These are phyloP conservation scores for Pulveroboletus frians DNA, from an alignment of 768 basidiomycete species.

Conservation along the genomic window DNA sequence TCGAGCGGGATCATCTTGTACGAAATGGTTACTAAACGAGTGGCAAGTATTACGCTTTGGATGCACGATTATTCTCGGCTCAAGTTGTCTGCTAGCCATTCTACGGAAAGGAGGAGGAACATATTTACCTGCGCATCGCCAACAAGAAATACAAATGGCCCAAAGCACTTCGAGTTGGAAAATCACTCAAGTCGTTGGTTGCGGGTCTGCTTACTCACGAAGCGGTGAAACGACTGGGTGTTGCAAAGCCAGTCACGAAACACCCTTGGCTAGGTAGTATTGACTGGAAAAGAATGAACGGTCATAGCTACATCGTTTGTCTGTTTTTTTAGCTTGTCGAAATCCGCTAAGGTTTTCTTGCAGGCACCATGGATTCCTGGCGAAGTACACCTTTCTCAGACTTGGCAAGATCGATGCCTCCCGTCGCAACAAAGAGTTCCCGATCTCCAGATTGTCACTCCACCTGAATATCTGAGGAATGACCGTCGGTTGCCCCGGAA, in stretches of 20 bases:
- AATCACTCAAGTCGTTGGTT: conserved; percentile 40
- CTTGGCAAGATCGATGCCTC: conserved; percentile 37
- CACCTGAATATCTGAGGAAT: conserved; percentile 32
- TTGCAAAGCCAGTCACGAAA: conserved; percentile 29
- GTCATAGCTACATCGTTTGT: conserved; percentile 43
- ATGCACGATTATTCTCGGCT: neutral
- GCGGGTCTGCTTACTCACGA: conserved; percentile 36
- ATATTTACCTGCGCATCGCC: conserved; percentile 26
- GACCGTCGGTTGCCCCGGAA: conserved; percentile 33
- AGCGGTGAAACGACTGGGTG: conserved; percentile 37
- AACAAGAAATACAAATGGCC: conserved; percentile 38
- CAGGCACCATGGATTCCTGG: conserved; percentile 44
- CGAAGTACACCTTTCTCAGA: conserved; percentile 20
- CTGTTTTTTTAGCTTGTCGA: neutral
- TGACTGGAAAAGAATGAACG: conserved; percentile 44
- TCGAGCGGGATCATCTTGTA: conserved; percentile 45
- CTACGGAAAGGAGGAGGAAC: conserved; percentile 23
- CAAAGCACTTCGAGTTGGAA: conserved; percentile 30
- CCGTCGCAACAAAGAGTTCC: conserved; percentile 37
- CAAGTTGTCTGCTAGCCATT: conserved; percentile 16
- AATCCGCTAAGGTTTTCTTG: neutral
- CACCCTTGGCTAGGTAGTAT: conserved; percentile 46
- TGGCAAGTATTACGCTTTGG: conserved; percentile 21
- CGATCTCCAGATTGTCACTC: conserved; percentile 32
- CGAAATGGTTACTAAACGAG: conserved; percentile 44